phyloP scores from a whole-genome alignment of 1,284 basidiomycete species.

The Ganoderma boninense region DNA sequence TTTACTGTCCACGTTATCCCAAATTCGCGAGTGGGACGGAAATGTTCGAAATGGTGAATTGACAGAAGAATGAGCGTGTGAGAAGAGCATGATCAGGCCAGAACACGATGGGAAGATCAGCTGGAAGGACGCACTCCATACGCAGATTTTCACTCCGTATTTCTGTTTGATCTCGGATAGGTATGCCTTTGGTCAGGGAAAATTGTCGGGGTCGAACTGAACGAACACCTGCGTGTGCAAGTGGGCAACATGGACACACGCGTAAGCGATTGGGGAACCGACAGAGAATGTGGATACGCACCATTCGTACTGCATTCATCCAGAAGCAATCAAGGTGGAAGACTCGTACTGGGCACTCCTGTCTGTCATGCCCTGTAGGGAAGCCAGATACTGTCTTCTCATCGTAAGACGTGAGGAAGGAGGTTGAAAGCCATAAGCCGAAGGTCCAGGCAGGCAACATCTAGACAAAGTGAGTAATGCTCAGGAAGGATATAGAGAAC shows the following conservation, averaged over 20 bases:
- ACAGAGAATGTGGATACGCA: slow-evolving; percentile 15
- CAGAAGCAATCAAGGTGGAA: slow-evolving; percentile 85
- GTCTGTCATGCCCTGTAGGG: slow-evolving; percentile 74
- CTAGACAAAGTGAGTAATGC: slow-evolving; percentile 41
- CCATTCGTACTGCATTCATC: slow-evolving; percentile 86
- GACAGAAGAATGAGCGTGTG: neutral
- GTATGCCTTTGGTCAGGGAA: slow-evolving; percentile 75
- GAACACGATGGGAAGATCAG: neutral
- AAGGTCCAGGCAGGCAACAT: slow-evolving; percentile 76
- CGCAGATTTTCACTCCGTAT: slow-evolving; percentile 76
- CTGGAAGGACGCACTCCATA: slow-evolving; percentile 64
- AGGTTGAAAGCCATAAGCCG: slow-evolving; percentile 81
- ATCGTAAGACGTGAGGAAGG: slow-evolving; percentile 78
- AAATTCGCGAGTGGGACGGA: neutral
- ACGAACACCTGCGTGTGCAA: slow-evolving; percentile 64
- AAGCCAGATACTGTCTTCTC: slow-evolving; percentile 73
- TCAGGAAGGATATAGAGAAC: neutral
- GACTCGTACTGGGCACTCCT: slow-evolving; percentile 76
- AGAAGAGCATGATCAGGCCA: slow-evolving; percentile 6
- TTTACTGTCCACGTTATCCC: slow-evolving; percentile 53
- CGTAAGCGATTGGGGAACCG: neutral
- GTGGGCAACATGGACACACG: neutral
- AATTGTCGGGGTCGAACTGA: slow-evolving; percentile 79
- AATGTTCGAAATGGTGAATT: neutral
- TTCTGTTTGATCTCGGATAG: slow-evolving; percentile 72